Conservation (phyloP, 345 rosid species). For the Populus ilicifolia region DNA sequence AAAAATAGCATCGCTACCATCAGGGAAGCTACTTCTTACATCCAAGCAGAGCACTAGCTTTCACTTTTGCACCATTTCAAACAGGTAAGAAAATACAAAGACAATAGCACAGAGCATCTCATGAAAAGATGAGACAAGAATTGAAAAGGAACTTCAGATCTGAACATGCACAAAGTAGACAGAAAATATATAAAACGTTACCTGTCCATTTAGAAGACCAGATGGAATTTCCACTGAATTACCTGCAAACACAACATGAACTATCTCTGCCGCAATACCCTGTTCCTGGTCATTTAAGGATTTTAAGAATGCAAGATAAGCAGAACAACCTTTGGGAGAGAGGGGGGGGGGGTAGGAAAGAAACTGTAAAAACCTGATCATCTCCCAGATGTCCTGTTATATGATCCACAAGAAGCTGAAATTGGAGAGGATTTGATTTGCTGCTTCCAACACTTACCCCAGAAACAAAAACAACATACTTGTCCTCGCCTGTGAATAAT, state of each 20-base stretch:
- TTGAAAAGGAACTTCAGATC: background rate
- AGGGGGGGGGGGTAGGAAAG: background rate
- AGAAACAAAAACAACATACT: constrained; percentile 73
- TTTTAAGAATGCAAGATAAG: constrained; percentile 9
- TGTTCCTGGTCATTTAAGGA: constrained; percentile 53
- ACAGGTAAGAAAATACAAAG: background rate
- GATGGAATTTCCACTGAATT: constrained; percentile 78
- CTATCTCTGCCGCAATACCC: constrained; percentile 75
- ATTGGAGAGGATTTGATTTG: constrained; percentile 70
- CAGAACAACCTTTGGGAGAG: constrained; percentile 5
- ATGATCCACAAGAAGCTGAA: constrained; percentile 95
- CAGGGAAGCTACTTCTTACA: background rate
- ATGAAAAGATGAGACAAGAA: background rate
- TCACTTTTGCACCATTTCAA: background rate
- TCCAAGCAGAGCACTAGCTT: background rate
- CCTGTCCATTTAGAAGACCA: constrained; percentile 76
- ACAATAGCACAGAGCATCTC: background rate
- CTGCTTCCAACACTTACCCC: constrained; percentile 73
- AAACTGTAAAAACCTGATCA: constrained; percentile 55
- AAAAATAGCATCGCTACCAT: background rate
- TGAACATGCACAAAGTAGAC: background rate
- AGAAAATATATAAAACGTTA: constrained; percentile 8
- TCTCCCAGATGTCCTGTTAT: constrained; percentile 90
- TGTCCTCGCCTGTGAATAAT: constrained; percentile 66
- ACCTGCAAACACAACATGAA: constrained; percentile 85